These are phyloP conservation scores for Paecilomyces sp. DNA, from an alignment of 2,329 filamentous ascomycete genomes.

Conservation along the genomic window DNA sequence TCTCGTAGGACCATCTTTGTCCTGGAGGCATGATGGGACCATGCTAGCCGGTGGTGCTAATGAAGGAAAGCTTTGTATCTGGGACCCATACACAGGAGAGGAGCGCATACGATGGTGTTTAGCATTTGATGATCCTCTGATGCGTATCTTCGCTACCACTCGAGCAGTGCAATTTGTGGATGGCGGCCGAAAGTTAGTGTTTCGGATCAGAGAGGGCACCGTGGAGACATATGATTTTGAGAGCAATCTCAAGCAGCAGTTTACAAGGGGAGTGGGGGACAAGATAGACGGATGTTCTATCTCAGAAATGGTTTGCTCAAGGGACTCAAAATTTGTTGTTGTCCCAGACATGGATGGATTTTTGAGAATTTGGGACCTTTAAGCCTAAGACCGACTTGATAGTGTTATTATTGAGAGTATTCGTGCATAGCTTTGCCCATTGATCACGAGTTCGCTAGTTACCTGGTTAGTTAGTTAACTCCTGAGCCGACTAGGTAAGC, in stretches of 20 bases:
- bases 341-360: conserved; percentile 3
- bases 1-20: neutral
- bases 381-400: neutral
- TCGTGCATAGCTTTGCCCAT: too few relatives aligned
- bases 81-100: conserved; percentile 6
- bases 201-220: too few relatives aligned
- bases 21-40: conserved; percentile 5
- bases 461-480: too few relatives aligned
- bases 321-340: conserved; percentile 1
- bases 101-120: conserved; percentile 4
- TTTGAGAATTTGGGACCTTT: conserved; percentile 6
- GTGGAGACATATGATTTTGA: too few relatives aligned
- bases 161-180: neutral
- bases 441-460: too few relatives aligned
- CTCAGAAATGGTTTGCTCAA: conserved; percentile 2
- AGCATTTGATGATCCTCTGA: conserved; percentile 1
- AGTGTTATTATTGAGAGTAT: too few relatives aligned
- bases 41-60: conserved; percentile 1
- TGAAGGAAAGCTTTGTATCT: conserved; percentile 1
- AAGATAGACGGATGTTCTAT: conserved; percentile 3
- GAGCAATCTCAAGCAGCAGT: neutral
- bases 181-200: too few relatives aligned
- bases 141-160: neutral
- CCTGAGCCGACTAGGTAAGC: too few relatives aligned
- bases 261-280: conserved; percentile 2